These are phyloP conservation scores for Clavaria fumosa DNA, from an alignment of 768 basidiomycete genomes.

Conservation along the genomic window DNA sequence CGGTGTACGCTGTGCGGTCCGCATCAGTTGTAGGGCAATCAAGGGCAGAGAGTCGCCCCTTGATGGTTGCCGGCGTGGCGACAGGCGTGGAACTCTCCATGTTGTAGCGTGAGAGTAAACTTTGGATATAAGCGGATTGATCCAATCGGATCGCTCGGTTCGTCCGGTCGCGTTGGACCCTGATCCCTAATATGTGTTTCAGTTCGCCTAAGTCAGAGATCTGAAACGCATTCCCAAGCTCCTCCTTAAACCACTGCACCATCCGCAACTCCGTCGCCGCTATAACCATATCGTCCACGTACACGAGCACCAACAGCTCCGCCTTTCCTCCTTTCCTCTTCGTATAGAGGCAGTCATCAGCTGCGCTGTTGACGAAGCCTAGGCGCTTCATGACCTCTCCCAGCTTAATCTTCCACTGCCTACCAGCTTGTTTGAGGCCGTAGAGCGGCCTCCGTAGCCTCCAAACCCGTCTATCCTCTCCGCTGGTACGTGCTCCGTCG, in stretches of 20 bases:
- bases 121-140: background rate
- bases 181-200: background rate
- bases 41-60: background rate
- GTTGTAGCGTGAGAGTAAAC: constrained; percentile 1
- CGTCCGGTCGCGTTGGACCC: background rate
- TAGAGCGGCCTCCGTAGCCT: constrained; percentile 16
- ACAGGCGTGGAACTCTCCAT: constrained; percentile 3
- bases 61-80: background rate
- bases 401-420: constrained; percentile 14
- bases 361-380: constrained; percentile 11
- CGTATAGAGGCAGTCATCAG: constrained; percentile 16
- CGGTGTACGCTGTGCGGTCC: constrained; percentile 6
- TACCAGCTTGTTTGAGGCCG: constrained; percentile 20
- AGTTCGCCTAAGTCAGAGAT: constrained; percentile 9
- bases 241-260: constrained; percentile 9
- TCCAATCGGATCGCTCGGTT: background rate
- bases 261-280: constrained; percentile 10
- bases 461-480: background rate
- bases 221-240: constrained; percentile 12
- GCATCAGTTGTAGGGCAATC: background rate
- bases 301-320: constrained; percentile 9
- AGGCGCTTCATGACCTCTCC: constrained; percentile 5
- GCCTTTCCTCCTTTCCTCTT: constrained; percentile 6
- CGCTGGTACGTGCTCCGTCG: constrained; percentile 7
- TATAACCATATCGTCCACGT: constrained; percentile 15